Evolutionary conservation across 2,329 filamentous ascomycete genomes (phyloP), one percentile per base, ranked within the genome.

Genomic region (Cadophora gregata): DNA sequence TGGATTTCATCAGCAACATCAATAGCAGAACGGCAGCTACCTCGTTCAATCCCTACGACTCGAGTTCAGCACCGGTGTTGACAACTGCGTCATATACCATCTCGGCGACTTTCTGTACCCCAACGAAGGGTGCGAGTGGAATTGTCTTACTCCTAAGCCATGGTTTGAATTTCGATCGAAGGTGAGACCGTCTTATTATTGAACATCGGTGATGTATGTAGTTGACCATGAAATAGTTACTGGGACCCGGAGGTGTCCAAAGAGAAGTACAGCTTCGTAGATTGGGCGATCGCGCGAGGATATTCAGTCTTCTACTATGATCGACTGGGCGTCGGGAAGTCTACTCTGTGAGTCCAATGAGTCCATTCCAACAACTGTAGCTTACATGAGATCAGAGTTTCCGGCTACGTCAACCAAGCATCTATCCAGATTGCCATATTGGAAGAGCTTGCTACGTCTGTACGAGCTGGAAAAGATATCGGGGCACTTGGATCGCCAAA

Each of bases 231-330:
- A n/a, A 7, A 31, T 31, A 65, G 63, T 77, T 76, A 79, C 67
- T 79, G 78, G 78, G 73, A 77, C 61, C 70, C 72, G 9, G 66
- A 70, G 7, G 73, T 72, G 31, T 63, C 70, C 48, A 70, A 73
- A 19, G 67, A 70, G 4, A 65, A 71, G n/a, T 79, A 77, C 67
- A 79, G 75, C 60, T 79, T 78, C 64, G 76, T 77, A 10, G 73
- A 79, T 62, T 71, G 66, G 64, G 76, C 72, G 4, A 62, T 76
- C 2, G 59, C 56, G n/a, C 66, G 74, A 48, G 77, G 76, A 10
- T 79, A 78, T 56, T 76, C 76, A 7, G 72, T 78, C 19, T 77
- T 77, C 60, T 75, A 70, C 59, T 79, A 78, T 60, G 77, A 79
- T 67, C 73, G 77, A 19, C 70, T 78, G 38, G 59, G 38, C 59